Evolutionary conservation across 2,329 filamentous ascomycete genomes (phyloP).

Genomic region (Penicillium sp.): DNA sequence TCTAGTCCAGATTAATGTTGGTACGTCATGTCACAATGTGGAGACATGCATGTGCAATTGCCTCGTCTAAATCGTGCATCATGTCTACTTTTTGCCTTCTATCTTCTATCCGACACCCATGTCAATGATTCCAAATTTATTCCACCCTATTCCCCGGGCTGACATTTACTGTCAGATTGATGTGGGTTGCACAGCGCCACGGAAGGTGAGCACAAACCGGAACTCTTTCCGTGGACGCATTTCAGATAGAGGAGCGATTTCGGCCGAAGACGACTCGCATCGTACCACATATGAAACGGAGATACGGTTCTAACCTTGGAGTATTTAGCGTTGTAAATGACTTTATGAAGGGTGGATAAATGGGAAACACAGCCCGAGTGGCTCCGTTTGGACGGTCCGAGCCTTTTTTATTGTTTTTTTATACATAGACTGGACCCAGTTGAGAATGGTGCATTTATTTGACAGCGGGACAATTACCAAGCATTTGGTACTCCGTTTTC

Average conservation of each 20-base stretch:
- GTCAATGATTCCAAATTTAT: not conserved
- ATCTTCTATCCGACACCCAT: not conserved
- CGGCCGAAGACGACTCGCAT: not conserved
- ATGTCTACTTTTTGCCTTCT: not conserved
- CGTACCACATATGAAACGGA: not conserved
- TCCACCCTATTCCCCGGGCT: not conserved
- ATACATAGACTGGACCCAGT: not conserved
- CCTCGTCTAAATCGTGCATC: not conserved
- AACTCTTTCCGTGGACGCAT: not conserved
- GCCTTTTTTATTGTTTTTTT: not conserved
- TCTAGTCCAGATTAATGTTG: not conserved
- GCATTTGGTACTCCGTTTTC: not conserved
- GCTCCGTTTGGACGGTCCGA: constrained; percentile 10
- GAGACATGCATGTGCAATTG: not conserved
- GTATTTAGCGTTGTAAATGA: not conserved
- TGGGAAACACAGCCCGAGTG: not conserved
- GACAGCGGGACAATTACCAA: not conserved
- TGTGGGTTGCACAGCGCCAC: constrained; percentile 3
- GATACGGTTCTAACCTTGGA: too few relatives aligned
- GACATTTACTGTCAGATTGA: not conserved
- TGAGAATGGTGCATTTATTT: not conserved
- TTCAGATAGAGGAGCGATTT: not conserved
- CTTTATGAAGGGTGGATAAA: not conserved
- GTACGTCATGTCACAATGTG: not conserved
- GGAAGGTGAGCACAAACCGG: not conserved